phyloP scores from a whole-genome alignment of 2,329 filamentous ascomycete species.

The Myriosclerotinia curreyana region DNA sequence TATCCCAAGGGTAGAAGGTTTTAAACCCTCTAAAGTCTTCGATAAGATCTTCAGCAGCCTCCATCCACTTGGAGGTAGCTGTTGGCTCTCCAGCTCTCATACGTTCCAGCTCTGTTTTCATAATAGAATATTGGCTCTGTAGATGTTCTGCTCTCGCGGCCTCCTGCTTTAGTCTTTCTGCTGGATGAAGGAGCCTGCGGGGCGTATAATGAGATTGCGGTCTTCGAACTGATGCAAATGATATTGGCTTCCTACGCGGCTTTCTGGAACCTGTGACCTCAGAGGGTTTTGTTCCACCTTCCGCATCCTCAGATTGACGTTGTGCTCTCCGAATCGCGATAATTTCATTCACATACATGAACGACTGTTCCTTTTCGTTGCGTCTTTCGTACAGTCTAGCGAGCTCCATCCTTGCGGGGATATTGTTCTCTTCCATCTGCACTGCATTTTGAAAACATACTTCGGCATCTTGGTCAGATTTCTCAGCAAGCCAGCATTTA shows the following conservation, averaged over 20 bases:
- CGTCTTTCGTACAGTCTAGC: slow-evolving; percentile 80
- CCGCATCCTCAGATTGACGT: slow-evolving; percentile 49
- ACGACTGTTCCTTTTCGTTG: slow-evolving; percentile 70
- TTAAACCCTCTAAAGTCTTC: slow-evolving; percentile 63
- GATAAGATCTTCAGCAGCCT: slow-evolving; percentile 56
- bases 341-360: slow-evolving; percentile 73
- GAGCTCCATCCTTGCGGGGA: slow-evolving; percentile 74
- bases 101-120: slow-evolving; percentile 42
- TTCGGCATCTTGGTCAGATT: slow-evolving; percentile 66
- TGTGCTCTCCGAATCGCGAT: slow-evolving; percentile 45
- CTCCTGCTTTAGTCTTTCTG: slow-evolving; percentile 42
- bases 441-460: slow-evolving; percentile 74
- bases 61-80: slow-evolving; percentile 50
- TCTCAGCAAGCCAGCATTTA: slow-evolving; percentile 65
- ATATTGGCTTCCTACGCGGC: slow-evolving; percentile 3
- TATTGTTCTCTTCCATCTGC: slow-evolving; percentile 65
- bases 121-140: slow-evolving; percentile 42
- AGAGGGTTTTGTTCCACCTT: slow-evolving; percentile 25
- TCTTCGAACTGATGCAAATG: slow-evolving; percentile 7
- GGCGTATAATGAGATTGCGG: slow-evolving; percentile 13
- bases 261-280: slow-evolving; percentile 21
- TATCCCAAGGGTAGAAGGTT: slow-evolving; percentile 65
- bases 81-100: slow-evolving; percentile 36
- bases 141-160: slow-evolving; percentile 37
- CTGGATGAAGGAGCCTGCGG: slow-evolving; percentile 28